Evolutionary conservation across 2,329 filamentous ascomycete species (phyloP), one percentile per base, ranked within the genome.

Genomic region (Diaporthe citri): DNA sequence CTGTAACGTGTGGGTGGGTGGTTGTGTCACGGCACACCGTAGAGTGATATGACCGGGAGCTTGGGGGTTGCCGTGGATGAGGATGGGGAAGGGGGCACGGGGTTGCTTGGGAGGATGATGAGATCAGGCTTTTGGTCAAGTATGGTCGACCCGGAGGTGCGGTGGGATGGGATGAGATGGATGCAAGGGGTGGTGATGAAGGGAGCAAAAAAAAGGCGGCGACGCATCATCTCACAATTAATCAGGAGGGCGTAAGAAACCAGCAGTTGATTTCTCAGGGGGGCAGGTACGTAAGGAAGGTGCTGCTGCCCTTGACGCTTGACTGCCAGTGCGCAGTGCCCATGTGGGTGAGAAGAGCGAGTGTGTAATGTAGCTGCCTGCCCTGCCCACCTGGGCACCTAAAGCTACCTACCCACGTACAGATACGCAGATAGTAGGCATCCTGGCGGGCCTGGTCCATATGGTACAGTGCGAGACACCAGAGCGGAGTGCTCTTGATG

Each of bases 121-220:
- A 55, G 64, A 69, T 69, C 64, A 69, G 64, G 64, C 34, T 69
- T 69, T 69, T 41, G 64, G 64, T 69, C 64, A 69, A 41, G n/a
- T 55, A 34, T 55, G 64, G 64, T 41, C n/a, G 34, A 55, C 22
- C 48, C 48, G 20, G 36, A 55, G 64, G 64, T 41, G n/a, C 9
- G 48, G 34, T 56, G 55, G 52, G 25, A 67, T 36, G 62, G 43
- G 64, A 52, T 67, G 43, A 34, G 64, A 69, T 41, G 64, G 64
- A 69, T 69, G 64, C 64, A 55, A 69, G 64, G 46, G 64, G 64
- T 22, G 64, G n/a, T 51, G 62, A 51, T 67, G 31, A 67, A 67
- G 62, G 62, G 43, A 69, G 31, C 48, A 46, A 3, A 55, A n/a
- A n/a, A 36, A 67, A 39, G n/a, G 62, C 62, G 20, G 46, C 46